Percentiles rank a stretch among this genome's conserved stretches.
These are phyloP conservation scores for Fomitiporia mediterranea DNA, from an alignment of 1,284 basidiomycete species.

Conservation along the genomic window DNA sequence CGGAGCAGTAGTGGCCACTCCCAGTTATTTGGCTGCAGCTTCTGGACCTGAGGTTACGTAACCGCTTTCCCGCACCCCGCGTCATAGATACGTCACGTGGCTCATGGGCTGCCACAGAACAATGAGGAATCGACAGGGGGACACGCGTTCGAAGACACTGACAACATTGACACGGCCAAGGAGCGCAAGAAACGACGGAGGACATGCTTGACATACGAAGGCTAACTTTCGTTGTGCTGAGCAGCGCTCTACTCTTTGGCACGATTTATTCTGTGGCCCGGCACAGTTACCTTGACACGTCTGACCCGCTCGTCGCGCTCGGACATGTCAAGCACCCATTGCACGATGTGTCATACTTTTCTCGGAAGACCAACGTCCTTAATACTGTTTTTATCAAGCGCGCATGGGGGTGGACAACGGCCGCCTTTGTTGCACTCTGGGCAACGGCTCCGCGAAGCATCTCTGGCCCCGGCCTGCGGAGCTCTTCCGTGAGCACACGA, in stretches of 20 bases:
- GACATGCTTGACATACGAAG: constrained; percentile 23
- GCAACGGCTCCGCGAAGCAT: constrained; percentile 40
- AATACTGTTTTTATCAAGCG: constrained; percentile 89
- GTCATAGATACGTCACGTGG: not conserved
- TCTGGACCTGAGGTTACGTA: not conserved
- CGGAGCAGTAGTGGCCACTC: not conserved
- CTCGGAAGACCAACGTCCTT: constrained; percentile 76
- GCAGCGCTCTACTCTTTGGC: constrained; percentile 42
- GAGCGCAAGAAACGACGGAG: not conserved
- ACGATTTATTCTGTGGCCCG: constrained; percentile 49
- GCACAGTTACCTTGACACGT: constrained; percentile 62
- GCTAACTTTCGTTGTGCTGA: constrained; percentile 29
- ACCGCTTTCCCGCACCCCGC: not conserved
- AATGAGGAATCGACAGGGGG: not conserved
- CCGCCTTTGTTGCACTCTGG: constrained; percentile 57
- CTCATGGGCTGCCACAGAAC: not conserved
- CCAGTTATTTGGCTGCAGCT: not conserved
- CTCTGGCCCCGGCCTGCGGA: not conserved
- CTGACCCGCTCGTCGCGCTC: constrained; percentile 61
- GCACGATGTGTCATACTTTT: constrained; percentile 68
- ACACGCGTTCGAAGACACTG: not conserved
- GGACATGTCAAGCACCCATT: constrained; percentile 57
- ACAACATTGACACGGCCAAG: not conserved
- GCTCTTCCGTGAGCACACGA: constrained; percentile 25
- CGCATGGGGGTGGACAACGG: constrained; percentile 89